Base-by-base conservation (phyloP, 345 rosid species). In the Pistacia atlantica region DNA sequence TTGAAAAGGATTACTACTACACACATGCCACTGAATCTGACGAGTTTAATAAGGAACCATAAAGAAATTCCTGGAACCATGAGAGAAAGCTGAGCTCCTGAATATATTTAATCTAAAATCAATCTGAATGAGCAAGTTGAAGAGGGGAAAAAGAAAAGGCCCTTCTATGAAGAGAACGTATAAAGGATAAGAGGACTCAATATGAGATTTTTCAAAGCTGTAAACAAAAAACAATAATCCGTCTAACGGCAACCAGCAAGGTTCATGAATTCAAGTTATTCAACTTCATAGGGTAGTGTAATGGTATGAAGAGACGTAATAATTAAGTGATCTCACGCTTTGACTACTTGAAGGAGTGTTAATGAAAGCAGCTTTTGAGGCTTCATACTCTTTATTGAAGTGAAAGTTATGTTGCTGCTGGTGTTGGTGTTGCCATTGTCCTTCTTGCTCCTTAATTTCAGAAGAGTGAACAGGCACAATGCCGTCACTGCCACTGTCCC, bases 381-480 rank as follows among this genome's bases (percentile, higher is more conserved):
- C 61, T 54, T 84, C 90, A 78, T 77, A 82, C 31, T 84, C 89
- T 78, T 85, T 68, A 54, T 83, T 85, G 60, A 87, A 72, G 37
- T 85, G 87, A 51, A 85, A 85, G 70, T 75, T 80, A 45, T 83
- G 90, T 59, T 79, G 85, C 2, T 80, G 80, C 16, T 33, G 77
- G 33, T 67, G 81, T 57, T 79, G 82, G 72, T 76, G 83, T 77
- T 78, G 86, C 60, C 77, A 88, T 73, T 81, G 74, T 35, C 57
- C 48, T 54, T 9, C 73, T 33, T 54, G 22, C 20, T 55, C 71
- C 69, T 81, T 84, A 37, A 73, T 80, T 73, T 86, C 77, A 77
- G 75, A 54, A 33, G 49, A 67, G 63, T 78, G 90, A 78, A 87
- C 86, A 5, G 98, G 97, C 66, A 92, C 95, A 57, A 90, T 85